Percentiles rank a stretch among this genome's conserved stretches.
phyloP scores from a whole-genome alignment of 257 asterid genomes.

The Voacanga thouarsii region DNA sequence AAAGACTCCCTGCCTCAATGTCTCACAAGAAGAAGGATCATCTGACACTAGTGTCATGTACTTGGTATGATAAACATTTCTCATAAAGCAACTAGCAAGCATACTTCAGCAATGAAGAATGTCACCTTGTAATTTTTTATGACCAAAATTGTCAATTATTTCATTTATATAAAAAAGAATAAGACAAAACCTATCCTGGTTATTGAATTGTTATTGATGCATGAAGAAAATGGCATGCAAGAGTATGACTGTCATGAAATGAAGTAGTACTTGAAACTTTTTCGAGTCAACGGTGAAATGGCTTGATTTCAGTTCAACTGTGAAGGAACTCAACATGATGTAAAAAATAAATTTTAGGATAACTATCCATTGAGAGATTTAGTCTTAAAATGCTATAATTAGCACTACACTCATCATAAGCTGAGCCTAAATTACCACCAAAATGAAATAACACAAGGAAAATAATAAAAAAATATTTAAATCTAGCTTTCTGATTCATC shows the following conservation, averaged over 20 bases:
- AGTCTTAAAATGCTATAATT: neutral
- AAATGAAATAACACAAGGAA: neutral
- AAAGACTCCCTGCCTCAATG: slow-evolving; percentile 76
- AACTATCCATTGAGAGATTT: neutral
- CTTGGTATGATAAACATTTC: slow-evolving; percentile 74
- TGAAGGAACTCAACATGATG: neutral
- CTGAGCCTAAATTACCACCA: neutral
- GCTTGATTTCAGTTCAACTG: neutral
- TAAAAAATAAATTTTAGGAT: too few species aligned
- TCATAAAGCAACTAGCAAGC: slow-evolving; percentile 68
- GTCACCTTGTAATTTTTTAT: slow-evolving; percentile 45
- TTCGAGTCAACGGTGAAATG: neutral
- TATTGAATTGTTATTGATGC: neutral
- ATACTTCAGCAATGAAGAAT: slow-evolving; percentile 66
- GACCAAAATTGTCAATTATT: neutral
- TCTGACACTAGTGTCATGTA: slow-evolving; percentile 43
- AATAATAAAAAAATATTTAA: neutral
- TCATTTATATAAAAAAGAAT: neutral
- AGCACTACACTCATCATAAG: neutral
- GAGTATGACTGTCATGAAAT: neutral
- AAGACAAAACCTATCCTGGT: neutral
- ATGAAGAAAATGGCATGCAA: neutral
- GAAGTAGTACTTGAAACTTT: neutral
- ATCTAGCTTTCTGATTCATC: neutral
- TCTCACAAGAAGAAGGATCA: slow-evolving; percentile 70